phyloP scores from a whole-genome alignment of 176 grass and related monocot species.

The Tuctoria greenei region DNA sequence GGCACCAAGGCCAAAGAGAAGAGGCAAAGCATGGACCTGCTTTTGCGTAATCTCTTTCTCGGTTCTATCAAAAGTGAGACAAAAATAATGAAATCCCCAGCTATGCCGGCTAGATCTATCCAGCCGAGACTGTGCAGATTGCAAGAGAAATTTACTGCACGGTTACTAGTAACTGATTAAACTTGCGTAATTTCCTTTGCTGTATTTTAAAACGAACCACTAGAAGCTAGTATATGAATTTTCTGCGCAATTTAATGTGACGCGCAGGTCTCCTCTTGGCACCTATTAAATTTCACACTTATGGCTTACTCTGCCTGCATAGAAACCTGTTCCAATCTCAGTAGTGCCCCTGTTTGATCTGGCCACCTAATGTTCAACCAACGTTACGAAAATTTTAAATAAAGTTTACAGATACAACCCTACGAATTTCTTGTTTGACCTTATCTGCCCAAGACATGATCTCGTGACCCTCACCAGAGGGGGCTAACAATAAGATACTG shows the following conservation, averaged over 20 bases:
- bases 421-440: constrained; percentile 44
- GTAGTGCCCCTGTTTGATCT: constrained; percentile 4
- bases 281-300: constrained; percentile 52
- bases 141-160: constrained; percentile 22
- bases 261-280: constrained; percentile 23
- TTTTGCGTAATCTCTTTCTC: constrained; percentile 44
- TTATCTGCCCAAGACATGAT: constrained; percentile 22
- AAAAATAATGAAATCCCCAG: constrained; percentile 34
- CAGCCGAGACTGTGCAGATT: constrained; percentile 4
- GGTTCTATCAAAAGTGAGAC: constrained; percentile 57
- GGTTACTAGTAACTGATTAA: neutral
- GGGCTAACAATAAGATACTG: constrained; percentile 29
- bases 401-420: neutral
- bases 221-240: constrained; percentile 21
- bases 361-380: constrained; percentile 30
- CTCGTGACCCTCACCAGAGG: constrained; percentile 3
- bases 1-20: constrained; percentile 32
- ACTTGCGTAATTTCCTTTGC: neutral
- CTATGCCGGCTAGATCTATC: constrained; percentile 43
- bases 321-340: constrained; percentile 13
- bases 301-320: constrained; percentile 36
- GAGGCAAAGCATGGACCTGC: constrained; percentile 43
- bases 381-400: constrained; percentile 23
- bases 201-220: neutral
- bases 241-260: constrained; percentile 42